These are phyloP conservation scores for Mucor mucedo DNA, from an alignment of 371 early-diverging fungal species.

Conservation along the genomic window DNA sequence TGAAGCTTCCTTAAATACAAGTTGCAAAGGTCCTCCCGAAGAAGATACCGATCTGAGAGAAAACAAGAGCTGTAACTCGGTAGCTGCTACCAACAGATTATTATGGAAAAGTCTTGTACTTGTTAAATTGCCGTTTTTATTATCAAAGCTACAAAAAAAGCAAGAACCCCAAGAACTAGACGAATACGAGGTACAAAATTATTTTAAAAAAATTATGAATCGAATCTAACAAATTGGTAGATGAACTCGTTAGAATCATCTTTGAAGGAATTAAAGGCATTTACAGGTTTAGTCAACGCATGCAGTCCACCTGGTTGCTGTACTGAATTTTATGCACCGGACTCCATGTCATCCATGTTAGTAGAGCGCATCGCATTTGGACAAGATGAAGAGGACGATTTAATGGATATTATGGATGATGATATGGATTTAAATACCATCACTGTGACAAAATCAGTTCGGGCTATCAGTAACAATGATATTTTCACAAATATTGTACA, in stretches of 20 bases:
- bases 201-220: background rate
- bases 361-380: slow-evolving; percentile 34
- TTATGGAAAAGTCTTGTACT: slow-evolving; percentile 51
- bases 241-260: slow-evolving; percentile 49
- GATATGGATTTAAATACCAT: slow-evolving; percentile 35
- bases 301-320: slow-evolving; percentile 44
- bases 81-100: slow-evolving; percentile 38
- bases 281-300: slow-evolving; percentile 53
- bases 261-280: slow-evolving; percentile 43
- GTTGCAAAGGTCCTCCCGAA: slow-evolving; percentile 27
- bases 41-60: slow-evolving; percentile 7
- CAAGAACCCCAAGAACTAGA: background rate
- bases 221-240: slow-evolving; percentile 13
- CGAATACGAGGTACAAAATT: slow-evolving; percentile 25
- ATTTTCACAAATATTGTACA: slow-evolving; percentile 45
- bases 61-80: slow-evolving; percentile 17
- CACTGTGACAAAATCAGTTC: slow-evolving; percentile 37
- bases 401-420: slow-evolving; percentile 43
- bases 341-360: slow-evolving; percentile 28
- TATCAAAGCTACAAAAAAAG: slow-evolving; percentile 25
- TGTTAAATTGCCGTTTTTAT: slow-evolving; percentile 40
- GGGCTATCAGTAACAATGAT: slow-evolving; percentile 34
- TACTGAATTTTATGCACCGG: slow-evolving; percentile 35
- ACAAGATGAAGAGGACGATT: slow-evolving; percentile 39
- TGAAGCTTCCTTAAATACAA: slow-evolving; percentile 45